Base-by-base conservation (phyloP, 1,284 basidiomycete species). In the Heterobasidion parviporum region DNA sequence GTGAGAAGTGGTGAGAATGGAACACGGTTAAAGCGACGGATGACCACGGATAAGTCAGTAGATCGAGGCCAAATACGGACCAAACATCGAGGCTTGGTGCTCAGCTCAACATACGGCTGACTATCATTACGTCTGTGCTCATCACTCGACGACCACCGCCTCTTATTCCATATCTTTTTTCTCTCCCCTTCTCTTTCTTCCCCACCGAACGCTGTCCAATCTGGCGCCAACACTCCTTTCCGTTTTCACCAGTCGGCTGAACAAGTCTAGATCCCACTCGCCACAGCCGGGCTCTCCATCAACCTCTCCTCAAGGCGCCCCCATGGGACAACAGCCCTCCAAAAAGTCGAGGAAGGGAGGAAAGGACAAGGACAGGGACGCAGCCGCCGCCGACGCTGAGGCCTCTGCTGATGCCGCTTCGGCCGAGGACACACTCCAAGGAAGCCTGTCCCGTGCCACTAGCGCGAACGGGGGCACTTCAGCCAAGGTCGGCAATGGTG, bases 161-260 rank as follows among this genome's bases (percentile, higher is more conserved):
- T 41, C n/a, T 12, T 41, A 41, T 41, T 41, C 38, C n/a, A 53
- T 35, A 45, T 34, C 41, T 26, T 16, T 32, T 44, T 41, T 41
- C 58, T 14, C 45, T 18, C 36, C 41, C 38, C 18, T 43, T 44
- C 53, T 43, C 34, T 46, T 54, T 54, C 53, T 54, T 49, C 55
- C 50, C 35, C 49, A n/a, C 54, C 54, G 47, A 56, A 48, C 54
- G 54, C 34, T 55, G 59, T 62, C 64, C 76, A 89, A 78, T 68
- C 85, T 90, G 87, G 87, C 87, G 74, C 86, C 86, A 56, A 83
- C 87, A 67, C 78, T 91, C 54, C 76, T 91, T 67, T 85, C 87
- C 66, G 83, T 83, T 54, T 79, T 90, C 61, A 78, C 86, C 60
- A 82, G 81, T 62, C 76, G 85, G 70, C 76, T 87, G 60, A 78